These are phyloP conservation scores for Podaxis carcinomalis DNA, from an alignment of 768 basidiomycete species.

Conservation along the genomic window DNA sequence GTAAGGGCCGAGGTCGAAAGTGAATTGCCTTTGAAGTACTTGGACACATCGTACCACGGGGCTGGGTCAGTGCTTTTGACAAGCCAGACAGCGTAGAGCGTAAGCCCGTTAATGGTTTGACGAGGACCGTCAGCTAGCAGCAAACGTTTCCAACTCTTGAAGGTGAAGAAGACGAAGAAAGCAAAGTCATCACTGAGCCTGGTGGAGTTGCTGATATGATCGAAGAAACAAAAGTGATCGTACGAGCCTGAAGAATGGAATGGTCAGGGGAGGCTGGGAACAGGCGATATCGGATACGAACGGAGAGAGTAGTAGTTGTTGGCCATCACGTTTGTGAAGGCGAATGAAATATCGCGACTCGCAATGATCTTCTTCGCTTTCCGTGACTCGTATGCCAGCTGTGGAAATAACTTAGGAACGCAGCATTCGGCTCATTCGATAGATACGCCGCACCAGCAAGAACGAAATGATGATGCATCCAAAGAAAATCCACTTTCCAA, in stretches of 20 bases:
- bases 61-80: slow-evolving; percentile 35
- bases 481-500: slow-evolving; percentile 95
- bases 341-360: slow-evolving; percentile 95
- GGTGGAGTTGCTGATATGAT: slow-evolving; percentile 92
- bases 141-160: slow-evolving; percentile 75
- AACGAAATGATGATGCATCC: slow-evolving; percentile 99
- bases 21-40: slow-evolving; percentile 77
- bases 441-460: slow-evolving; percentile 61
- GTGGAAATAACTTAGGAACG: not conserved
- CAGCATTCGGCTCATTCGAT: not conserved
- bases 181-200: slow-evolving; percentile 97
- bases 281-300: slow-evolving; percentile 34
- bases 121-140: slow-evolving; percentile 93
- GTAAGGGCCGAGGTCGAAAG: slow-evolving; percentile 80
- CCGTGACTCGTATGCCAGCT: slow-evolving; percentile 86
- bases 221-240: slow-evolving; percentile 97
- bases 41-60: slow-evolving; percentile 63
- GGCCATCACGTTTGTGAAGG: slow-evolving; percentile 97
- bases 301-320: slow-evolving; percentile 95
- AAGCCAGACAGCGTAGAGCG: slow-evolving; percentile 85
- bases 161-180: slow-evolving; percentile 98
- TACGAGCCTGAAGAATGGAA: slow-evolving; percentile 65
- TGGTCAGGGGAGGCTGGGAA: slow-evolving; percentile 8
- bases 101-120: slow-evolving; percentile 95
- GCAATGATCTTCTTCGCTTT: slow-evolving; percentile 93